These are phyloP conservation scores for Wakefieldia striispora DNA, from an alignment of 768 basidiomycete genomes.

Conservation along the genomic window DNA sequence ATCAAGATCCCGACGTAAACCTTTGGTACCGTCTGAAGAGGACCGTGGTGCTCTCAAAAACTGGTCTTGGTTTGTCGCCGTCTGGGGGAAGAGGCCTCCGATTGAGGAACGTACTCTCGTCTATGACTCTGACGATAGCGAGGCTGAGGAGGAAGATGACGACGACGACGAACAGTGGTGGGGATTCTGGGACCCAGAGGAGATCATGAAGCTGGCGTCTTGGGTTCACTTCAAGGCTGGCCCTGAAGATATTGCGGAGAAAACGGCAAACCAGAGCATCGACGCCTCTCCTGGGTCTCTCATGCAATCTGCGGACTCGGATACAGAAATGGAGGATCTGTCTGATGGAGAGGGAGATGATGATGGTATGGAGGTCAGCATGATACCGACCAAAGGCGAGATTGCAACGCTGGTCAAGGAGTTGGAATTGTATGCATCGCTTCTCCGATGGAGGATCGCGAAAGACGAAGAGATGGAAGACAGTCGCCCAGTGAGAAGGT, in stretches of 20 bases:
- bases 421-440: constrained; percentile 56
- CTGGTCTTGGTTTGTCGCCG: constrained; percentile 79
- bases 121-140: constrained; percentile 28
- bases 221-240: constrained; percentile 58
- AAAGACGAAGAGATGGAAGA: constrained; percentile 29
- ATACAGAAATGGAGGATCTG: constrained; percentile 21
- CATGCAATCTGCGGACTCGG: constrained; percentile 5
- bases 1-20: constrained; percentile 39
- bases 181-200: constrained; percentile 65
- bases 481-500: not conserved
- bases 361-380: not conserved
- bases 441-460: constrained; percentile 56
- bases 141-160: constrained; percentile 28
- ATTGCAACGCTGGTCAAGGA: constrained; percentile 48
- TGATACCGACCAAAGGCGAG: constrained; percentile 30
- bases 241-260: constrained; percentile 27
- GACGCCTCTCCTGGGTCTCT: not conserved
- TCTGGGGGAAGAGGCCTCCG: constrained; percentile 60
- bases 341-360: constrained; percentile 7
- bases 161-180: constrained; percentile 62
- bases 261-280: constrained; percentile 5
- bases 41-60: constrained; percentile 52
- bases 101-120: constrained; percentile 23
- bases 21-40: constrained; percentile 39
- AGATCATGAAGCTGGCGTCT: constrained; percentile 61